A percentile compares a stretch with the other conserved stretches of the same genome.
Evolutionary conservation across 1,139 yeast species (phyloP).

Genomic region (Nakaseomyces bracarensis): DNA sequence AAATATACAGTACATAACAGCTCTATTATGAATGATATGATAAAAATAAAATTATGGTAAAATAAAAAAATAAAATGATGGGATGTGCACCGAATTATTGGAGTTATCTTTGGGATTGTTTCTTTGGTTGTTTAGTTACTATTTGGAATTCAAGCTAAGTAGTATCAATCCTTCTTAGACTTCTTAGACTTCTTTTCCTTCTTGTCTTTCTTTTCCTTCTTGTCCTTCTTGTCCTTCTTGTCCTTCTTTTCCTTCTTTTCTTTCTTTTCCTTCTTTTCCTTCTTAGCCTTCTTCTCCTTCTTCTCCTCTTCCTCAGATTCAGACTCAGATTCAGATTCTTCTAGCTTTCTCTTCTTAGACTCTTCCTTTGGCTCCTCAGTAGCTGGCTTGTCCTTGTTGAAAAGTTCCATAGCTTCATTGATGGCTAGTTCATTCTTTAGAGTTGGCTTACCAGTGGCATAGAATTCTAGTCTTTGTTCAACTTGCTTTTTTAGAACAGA

Average conservation of each 20-base stretch:
- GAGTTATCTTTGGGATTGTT: neutral
- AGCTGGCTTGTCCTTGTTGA: constrained; percentile 47
- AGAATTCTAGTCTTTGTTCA: constrained; percentile 92
- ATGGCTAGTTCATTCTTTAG: constrained; percentile 94
- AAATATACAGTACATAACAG: constrained; percentile 9
- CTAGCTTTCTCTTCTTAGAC: constrained; percentile 41
- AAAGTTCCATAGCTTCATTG: constrained; percentile 74
- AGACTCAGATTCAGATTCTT: constrained; percentile 25
- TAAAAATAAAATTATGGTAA: constrained; percentile 10
- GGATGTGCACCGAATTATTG: constrained; percentile 5
- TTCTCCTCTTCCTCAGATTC: constrained; percentile 28
- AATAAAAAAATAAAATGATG: constrained; percentile 9
- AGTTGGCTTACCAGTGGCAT: constrained; percentile 94
- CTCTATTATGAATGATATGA: constrained; percentile 8
- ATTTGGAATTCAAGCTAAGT: neutral
- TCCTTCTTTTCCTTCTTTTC: constrained; percentile 49
- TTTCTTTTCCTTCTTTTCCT: constrained; percentile 37
- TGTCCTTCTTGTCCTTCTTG: constrained; percentile 45
- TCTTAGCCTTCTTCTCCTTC: constrained; percentile 38
- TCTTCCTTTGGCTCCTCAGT: constrained; percentile 25
- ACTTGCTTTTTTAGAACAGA: constrained; percentile 88
- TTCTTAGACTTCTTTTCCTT: constrained; percentile 48
- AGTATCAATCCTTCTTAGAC: constrained; percentile 31
- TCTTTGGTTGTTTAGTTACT: neutral
- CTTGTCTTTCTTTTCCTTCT: constrained; percentile 48